A percentile compares a stretch with the other conserved stretches of the same genome.
Conservation (phyloP, 2,329 filamentous ascomycete species). For the Xylariaceae sp. region DNA sequence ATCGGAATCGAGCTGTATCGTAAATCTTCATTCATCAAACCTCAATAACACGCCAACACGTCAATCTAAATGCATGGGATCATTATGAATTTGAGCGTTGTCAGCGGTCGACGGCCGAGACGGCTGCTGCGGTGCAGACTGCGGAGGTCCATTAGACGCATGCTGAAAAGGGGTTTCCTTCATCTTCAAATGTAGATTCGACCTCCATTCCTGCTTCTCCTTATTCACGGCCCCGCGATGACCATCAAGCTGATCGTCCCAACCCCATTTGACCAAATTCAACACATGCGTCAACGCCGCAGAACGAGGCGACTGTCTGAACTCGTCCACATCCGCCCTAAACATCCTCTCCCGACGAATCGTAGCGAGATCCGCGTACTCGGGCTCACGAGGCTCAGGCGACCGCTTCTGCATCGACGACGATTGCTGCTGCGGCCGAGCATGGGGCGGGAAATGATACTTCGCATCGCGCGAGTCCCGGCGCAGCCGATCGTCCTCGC, state of each 20-base stretch:
- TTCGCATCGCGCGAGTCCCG: slow-evolving; percentile 1
- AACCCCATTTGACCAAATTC: slow-evolving; percentile 20
- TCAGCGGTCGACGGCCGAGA: neutral
- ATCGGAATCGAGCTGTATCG: neutral
- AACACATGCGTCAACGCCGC: slow-evolving; percentile 19
- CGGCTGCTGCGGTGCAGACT: neutral
- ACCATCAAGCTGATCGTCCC: slow-evolving; percentile 20
- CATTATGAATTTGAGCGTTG: neutral
- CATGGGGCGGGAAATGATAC: too few species aligned
- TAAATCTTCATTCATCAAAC: neutral
- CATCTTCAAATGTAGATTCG: slow-evolving; percentile 15
- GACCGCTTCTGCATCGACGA: neutral
- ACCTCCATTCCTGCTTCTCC: slow-evolving; percentile 20
- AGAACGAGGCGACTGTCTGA: slow-evolving; percentile 21
- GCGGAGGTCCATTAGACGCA: neutral
- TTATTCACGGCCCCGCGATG: slow-evolving; percentile 19
- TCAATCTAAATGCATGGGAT: slow-evolving; percentile 18
- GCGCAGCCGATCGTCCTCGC: neutral
- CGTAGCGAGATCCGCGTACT: slow-evolving; percentile 10
- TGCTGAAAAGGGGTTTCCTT: neutral
- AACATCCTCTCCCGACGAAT: slow-evolving; percentile 17
- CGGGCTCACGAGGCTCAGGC: slow-evolving; percentile 15
- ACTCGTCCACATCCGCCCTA: slow-evolving; percentile 5
- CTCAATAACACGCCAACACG: neutral
- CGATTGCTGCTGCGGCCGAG: too few species aligned